phyloP scores from a whole-genome alignment of 1,139 yeast species.

The Pichia sp. region DNA sequence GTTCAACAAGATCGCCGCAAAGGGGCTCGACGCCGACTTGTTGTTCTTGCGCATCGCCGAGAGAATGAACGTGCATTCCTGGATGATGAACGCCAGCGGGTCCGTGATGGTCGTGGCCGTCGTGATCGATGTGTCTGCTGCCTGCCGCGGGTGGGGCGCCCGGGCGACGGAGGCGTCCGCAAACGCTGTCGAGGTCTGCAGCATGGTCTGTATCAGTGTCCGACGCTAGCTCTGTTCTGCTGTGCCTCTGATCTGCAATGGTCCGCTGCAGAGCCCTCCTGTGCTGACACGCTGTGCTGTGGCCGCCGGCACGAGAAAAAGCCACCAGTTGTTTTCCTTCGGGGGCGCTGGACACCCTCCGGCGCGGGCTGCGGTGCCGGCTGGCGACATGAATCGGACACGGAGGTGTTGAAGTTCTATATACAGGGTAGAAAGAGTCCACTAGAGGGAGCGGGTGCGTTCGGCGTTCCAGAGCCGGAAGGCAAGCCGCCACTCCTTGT shows the following conservation, averaged over 20 bases:
- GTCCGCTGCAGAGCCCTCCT: no score
- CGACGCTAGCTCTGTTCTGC: no score
- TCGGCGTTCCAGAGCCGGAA: conserved; percentile 52
- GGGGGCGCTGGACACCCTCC: background rate
- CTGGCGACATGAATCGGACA: background rate
- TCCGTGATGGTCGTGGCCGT: conserved; percentile 35
- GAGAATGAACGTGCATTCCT: conserved; percentile 82
- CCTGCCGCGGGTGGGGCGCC: no score
- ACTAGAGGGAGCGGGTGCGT: conserved; percentile 6
- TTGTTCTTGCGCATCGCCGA: conserved; percentile 89
- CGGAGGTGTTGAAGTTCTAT: background rate
- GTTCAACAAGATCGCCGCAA: conserved; percentile 73
- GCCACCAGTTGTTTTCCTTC: no score
- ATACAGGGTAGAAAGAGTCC: background rate
- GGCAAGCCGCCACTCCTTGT: conserved; percentile 69
- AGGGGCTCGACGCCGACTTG: conserved; percentile 64
- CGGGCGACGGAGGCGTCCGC: no score
- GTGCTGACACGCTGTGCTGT: no score
- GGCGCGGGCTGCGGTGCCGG: background rate
- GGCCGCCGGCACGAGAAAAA: no score
- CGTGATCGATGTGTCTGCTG: background rate
- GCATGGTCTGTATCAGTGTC: no score
- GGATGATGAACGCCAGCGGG: conserved; percentile 77
- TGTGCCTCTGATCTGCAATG: no score
- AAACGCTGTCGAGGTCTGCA: no score